These are phyloP conservation scores for Globisporangium cystogenes DNA, from an alignment of 352 stramenopile species.

Conservation along the genomic window DNA sequence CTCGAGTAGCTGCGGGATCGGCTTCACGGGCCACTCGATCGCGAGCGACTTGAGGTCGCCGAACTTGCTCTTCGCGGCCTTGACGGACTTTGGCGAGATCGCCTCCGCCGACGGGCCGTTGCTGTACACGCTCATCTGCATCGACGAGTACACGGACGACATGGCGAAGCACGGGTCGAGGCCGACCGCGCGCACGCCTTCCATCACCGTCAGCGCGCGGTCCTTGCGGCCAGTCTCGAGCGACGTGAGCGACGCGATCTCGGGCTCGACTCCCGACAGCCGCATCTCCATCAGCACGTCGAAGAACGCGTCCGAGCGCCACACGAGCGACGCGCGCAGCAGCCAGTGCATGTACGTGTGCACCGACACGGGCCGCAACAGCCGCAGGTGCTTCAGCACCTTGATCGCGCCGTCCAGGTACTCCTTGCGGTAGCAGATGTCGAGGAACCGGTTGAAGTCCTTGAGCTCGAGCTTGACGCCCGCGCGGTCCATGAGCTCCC, in stretches of 20 bases:
- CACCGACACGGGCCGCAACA: slow-evolving; percentile 51
- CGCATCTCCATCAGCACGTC: slow-evolving; percentile 86
- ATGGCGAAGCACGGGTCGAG: slow-evolving; percentile 84
- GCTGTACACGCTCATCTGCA: slow-evolving; percentile 65
- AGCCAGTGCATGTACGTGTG: slow-evolving; percentile 87
- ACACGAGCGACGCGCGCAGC: slow-evolving; percentile 69
- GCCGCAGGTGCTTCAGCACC: slow-evolving; percentile 70
- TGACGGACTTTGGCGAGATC: slow-evolving; percentile 44
- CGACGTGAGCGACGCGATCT: slow-evolving; percentile 81
- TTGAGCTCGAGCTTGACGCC: slow-evolving; percentile 44
- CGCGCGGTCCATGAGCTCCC: slow-evolving; percentile 61
- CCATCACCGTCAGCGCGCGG: slow-evolving; percentile 82
- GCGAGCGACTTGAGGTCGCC: slow-evolving; percentile 42
- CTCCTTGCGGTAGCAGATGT: slow-evolving; percentile 74
- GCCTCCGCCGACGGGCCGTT: slow-evolving; percentile 52
- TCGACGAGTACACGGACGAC: slow-evolving; percentile 79
- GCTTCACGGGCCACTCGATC: slow-evolving; percentile 68
- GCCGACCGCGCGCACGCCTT: slow-evolving; percentile 75
- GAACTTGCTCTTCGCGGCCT: slow-evolving; percentile 53
- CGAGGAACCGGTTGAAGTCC: slow-evolving; percentile 65
- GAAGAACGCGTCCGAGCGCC: slow-evolving; percentile 79
- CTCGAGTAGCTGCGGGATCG: slow-evolving; percentile 77
- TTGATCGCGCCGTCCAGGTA: slow-evolving; percentile 76
- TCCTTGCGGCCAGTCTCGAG: slow-evolving; percentile 82
- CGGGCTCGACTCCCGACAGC: slow-evolving; percentile 67